These are phyloP conservation scores for Sextonia rubra DNA, from an alignment of 164 flowering plant genomes.

Conservation along the genomic window DNA sequence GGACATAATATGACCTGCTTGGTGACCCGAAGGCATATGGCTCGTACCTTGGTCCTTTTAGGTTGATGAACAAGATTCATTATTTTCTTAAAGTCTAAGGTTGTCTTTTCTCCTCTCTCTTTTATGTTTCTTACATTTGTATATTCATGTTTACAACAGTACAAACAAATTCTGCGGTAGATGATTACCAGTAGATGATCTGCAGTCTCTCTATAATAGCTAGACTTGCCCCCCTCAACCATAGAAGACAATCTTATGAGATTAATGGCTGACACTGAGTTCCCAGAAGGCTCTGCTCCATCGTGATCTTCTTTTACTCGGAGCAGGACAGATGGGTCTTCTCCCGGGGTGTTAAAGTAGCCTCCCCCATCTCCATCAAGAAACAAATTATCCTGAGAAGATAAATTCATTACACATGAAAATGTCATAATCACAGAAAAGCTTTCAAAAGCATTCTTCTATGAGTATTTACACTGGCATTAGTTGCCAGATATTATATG, in stretches of 20 bases:
- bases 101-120: no score
- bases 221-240: slow-evolving; percentile 36
- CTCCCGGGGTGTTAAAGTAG: slow-evolving; percentile 82
- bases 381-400: slow-evolving; percentile 70
- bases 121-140: no score
- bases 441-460: background rate
- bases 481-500: background rate
- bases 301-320: slow-evolving; percentile 96
- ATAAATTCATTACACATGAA: slow-evolving; percentile 1
- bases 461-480: background rate
- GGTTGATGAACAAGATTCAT: no score
- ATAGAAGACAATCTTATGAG: slow-evolving; percentile 69
- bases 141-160: background rate
- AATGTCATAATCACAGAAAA: background rate
- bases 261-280: slow-evolving; percentile 81
- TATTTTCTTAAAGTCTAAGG: no score
- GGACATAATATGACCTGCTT: no score
- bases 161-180: background rate
- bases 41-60: no score
- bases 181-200: slow-evolving; percentile 69
- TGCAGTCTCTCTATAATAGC: slow-evolving; percentile 50
- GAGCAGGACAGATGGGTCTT: slow-evolving; percentile 83
- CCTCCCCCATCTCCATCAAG: slow-evolving; percentile 90
- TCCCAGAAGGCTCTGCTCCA: slow-evolving; percentile 97
- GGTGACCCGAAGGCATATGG: no score